Conservation (phyloP, 305 asterid genomes). For the Striga hermonthica region DNA sequence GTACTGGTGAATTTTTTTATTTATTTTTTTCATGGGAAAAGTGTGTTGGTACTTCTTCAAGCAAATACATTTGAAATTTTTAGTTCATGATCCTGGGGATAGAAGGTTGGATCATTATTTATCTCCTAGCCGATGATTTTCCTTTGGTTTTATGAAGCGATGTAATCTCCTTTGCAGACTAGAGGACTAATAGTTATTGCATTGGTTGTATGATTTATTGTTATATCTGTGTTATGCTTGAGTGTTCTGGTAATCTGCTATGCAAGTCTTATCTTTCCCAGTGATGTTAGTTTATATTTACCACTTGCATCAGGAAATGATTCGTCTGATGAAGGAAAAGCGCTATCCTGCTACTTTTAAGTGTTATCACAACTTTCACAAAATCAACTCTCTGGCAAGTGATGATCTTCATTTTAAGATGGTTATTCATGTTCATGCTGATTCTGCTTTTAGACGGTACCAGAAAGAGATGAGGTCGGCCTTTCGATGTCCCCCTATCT, state of each 20-base stretch:
- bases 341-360: constrained; percentile 81
- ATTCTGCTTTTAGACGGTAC: constrained; percentile 87
- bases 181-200: constrained; percentile 22
- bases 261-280: constrained; percentile 22
- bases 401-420: constrained; percentile 84
- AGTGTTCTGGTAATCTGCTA: constrained; percentile 21
- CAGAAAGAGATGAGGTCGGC: constrained; percentile 95
- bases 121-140: constrained; percentile 25
- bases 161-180: constrained; percentile 24
- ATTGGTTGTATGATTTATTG: background rate
- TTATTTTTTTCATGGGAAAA: background rate
- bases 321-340: constrained; percentile 76
- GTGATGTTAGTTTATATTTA: constrained; percentile 19
- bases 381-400: constrained; percentile 51
- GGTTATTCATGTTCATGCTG: constrained; percentile 94
- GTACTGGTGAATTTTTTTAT: background rate
- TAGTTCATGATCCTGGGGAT: constrained; percentile 19
- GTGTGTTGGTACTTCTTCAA: constrained; percentile 10
- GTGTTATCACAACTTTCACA: constrained; percentile 79
- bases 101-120: constrained; percentile 18
- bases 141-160: constrained; percentile 20
- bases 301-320: constrained; percentile 69
- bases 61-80: background rate
- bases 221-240: background rate
- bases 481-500: constrained; percentile 23